Conservation (phyloP, 2,329 filamentous ascomycete species). For the Fusarium robinianum region DNA sequence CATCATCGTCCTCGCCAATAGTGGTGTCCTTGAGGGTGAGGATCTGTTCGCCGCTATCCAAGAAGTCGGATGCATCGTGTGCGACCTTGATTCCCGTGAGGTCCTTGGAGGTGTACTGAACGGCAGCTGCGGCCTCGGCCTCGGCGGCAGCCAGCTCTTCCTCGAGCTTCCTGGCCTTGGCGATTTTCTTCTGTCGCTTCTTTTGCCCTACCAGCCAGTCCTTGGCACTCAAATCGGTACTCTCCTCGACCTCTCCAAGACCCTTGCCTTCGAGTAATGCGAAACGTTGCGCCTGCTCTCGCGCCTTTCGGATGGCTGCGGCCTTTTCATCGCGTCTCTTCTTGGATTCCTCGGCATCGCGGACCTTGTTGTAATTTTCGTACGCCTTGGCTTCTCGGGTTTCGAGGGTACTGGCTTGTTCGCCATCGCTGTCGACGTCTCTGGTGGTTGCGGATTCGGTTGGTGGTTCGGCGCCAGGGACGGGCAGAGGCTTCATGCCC, state of each 20-base stretch:
- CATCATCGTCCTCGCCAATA: conserved; percentile 80
- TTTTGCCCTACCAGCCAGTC: conserved; percentile 88
- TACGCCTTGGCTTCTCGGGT: conserved; percentile 73
- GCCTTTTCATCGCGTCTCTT: conserved; percentile 77
- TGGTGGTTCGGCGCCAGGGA: conserved; percentile 64
- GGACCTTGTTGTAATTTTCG: conserved; percentile 70
- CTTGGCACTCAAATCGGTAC: conserved; percentile 73
- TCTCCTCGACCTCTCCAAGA: conserved; percentile 74
- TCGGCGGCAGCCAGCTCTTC: conserved; percentile 80
- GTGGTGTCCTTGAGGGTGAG: conserved; percentile 93
- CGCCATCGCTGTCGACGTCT: conserved; percentile 63
- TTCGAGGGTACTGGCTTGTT: conserved; percentile 81
- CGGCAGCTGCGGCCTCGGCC: conserved; percentile 62
- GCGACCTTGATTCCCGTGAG: conserved; percentile 89
- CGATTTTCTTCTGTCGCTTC: conserved; percentile 92
- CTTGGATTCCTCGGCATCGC: conserved; percentile 76
- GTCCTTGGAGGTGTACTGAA: conserved; percentile 81
- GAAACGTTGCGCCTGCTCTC: conserved; percentile 79
- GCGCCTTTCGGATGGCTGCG: conserved; percentile 83
- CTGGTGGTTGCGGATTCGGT: conserved; percentile 54
- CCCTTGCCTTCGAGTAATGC: conserved; percentile 80
- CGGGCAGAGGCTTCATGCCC: conserved; percentile 86
- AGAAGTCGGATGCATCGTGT: conserved; percentile 81
- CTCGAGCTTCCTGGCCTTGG: conserved; percentile 71
- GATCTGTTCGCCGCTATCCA: conserved; percentile 83